These are phyloP conservation scores for Hylodesmum podocarpum DNA, from an alignment of 306 rosid genomes.

Conservation along the genomic window DNA sequence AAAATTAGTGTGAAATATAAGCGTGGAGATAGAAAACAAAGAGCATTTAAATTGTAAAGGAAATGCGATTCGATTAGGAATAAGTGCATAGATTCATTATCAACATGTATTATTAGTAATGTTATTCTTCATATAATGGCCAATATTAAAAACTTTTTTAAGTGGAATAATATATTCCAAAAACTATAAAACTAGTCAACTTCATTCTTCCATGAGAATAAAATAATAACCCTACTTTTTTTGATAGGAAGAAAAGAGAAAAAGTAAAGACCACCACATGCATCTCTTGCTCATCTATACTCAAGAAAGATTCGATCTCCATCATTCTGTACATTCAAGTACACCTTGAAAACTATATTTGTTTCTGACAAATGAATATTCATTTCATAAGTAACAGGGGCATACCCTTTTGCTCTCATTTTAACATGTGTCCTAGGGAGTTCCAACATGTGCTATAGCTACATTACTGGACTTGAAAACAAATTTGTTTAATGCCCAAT, in stretches of 20 bases:
- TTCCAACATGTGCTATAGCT: slow-evolving; percentile 27
- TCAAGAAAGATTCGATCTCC: slow-evolving; percentile 25
- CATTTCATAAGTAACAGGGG: slow-evolving; percentile 13
- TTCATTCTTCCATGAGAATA: slow-evolving; percentile 16
- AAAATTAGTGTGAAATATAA: not conserved
- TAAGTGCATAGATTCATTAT: not conserved
- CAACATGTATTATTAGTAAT: not conserved
- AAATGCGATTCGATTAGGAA: not conserved
- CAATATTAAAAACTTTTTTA: not conserved
- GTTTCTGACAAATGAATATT: slow-evolving; percentile 43
- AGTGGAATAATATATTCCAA: not conserved
- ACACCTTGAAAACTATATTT: slow-evolving; percentile 29
- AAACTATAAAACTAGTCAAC: not conserved
- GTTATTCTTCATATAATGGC: not conserved
- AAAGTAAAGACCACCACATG: slow-evolving; percentile 31
- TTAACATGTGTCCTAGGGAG: slow-evolving; percentile 36
- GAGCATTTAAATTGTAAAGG: not conserved
- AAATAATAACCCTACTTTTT: slow-evolving; percentile 6
- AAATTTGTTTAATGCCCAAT: slow-evolving; percentile 9
- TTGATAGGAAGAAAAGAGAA: not conserved
- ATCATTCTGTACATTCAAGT: slow-evolving; percentile 38
- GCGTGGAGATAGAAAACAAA: not conserved
- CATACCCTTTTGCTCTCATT: slow-evolving; percentile 21
- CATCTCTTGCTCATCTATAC: slow-evolving; percentile 14
- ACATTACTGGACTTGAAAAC: slow-evolving; percentile 7